A percentile compares a stretch with the other conserved stretches of the same genome.
These are phyloP conservation scores for Raphanus sativus DNA, from an alignment of 345 rosid species.

Conservation along the genomic window DNA sequence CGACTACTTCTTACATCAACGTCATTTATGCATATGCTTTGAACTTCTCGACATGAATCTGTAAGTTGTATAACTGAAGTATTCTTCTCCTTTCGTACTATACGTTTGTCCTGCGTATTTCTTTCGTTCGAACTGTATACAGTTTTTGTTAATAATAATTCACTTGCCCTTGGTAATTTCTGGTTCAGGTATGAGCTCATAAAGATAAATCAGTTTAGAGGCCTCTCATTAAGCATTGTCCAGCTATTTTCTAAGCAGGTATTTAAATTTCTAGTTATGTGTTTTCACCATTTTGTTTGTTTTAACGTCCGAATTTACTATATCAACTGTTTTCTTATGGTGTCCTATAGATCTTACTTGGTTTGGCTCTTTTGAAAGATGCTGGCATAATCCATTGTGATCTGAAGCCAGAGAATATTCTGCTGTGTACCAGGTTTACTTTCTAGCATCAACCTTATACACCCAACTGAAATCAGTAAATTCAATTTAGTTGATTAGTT, in stretches of 20 bases:
- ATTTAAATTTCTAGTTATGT: slow-evolving; percentile 17
- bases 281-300: slow-evolving; percentile 12
- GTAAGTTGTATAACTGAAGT: slow-evolving; percentile 51
- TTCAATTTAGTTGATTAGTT: slow-evolving; percentile 24
- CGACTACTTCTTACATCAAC: slow-evolving; percentile 82
- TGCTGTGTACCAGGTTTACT: slow-evolving; percentile 82
- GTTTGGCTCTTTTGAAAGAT: slow-evolving; percentile 87
- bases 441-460: slow-evolving; percentile 17
- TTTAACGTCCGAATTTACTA: slow-evolving; percentile 19
- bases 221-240: slow-evolving; percentile 92
- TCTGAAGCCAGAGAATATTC: slow-evolving; percentile 98
- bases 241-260: slow-evolving; percentile 98
- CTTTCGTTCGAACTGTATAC: slow-evolving; percentile 1
- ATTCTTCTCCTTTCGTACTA: slow-evolving; percentile 4
- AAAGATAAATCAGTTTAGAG: slow-evolving; percentile 91
- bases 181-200: slow-evolving; percentile 88
- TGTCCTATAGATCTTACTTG: slow-evolving; percentile 71
- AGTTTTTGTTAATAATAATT: slow-evolving; percentile 19
- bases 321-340: slow-evolving; percentile 18
- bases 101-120: slow-evolving; percentile 7
- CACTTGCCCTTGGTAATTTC: slow-evolving; percentile 37
- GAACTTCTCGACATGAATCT: slow-evolving; percentile 95
- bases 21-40: slow-evolving; percentile 93
- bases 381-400: slow-evolving; percentile 98
- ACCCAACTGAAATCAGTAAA: slow-evolving; percentile 18